Evolutionary conservation across 805 yeast species (phyloP).

Genomic region (Pichia heedii): DNA sequence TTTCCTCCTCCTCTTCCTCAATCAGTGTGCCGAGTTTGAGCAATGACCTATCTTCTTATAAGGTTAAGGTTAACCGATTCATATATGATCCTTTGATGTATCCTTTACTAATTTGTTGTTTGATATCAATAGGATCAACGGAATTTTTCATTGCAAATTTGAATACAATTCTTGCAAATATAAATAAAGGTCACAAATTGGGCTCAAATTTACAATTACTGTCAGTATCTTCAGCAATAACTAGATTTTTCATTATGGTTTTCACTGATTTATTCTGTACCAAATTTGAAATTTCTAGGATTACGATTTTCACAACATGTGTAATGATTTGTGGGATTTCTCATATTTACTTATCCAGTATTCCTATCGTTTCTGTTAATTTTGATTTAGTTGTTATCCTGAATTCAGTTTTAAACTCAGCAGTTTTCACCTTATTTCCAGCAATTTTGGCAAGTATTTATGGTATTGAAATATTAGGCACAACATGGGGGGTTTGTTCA

Average conservation of each 20-base stretch:
- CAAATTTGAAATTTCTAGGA: conserved; percentile 18
- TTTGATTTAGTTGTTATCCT: conserved; percentile 16
- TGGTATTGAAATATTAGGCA: conserved; percentile 84
- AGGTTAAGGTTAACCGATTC: conserved; percentile 13
- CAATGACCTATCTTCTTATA: conserved; percentile 6
- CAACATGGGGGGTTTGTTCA: conserved; percentile 87
- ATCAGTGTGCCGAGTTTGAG: not conserved
- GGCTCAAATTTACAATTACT: conserved; percentile 14
- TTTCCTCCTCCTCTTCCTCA: conserved; percentile 13
- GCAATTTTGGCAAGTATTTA: conserved; percentile 75
- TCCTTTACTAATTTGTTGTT: conserved; percentile 51
- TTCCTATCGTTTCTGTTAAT: conserved; percentile 16
- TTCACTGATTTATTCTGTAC: conserved; percentile 51
- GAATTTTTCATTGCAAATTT: conserved; percentile 82
- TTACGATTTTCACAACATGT: conserved; percentile 19
- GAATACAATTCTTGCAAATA: conserved; percentile 36
- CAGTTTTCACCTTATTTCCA: conserved; percentile 78
- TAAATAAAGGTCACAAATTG: conserved; percentile 16
- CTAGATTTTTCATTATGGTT: conserved; percentile 61
- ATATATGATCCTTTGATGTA: conserved; percentile 55
- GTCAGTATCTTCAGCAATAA: conserved; percentile 59
- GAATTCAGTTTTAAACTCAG: conserved; percentile 47
- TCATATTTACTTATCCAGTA: conserved; percentile 25
- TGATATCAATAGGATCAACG: conserved; percentile 70
- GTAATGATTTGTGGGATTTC: conserved; percentile 22